phyloP scores from a whole-genome alignment of 805 yeast species.

The Zygoascus ofunaensis region DNA sequence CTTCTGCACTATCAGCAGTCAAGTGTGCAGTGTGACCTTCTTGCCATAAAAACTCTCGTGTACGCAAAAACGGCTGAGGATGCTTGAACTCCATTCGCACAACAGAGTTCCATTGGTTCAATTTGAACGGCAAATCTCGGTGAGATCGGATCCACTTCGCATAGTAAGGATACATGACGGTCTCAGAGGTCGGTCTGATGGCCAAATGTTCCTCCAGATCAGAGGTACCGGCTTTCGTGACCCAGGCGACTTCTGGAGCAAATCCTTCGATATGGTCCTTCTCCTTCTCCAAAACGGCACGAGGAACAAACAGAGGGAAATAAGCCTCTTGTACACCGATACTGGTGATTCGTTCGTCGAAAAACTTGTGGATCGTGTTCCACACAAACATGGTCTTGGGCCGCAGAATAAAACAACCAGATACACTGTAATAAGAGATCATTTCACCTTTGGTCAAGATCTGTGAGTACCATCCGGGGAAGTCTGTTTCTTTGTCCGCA shows the following conservation, averaged over 20 bases:
- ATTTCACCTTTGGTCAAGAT: constrained; percentile 93
- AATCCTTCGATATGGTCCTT: constrained; percentile 98
- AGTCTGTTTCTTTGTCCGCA: constrained; percentile 82
- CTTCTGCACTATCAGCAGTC: constrained; percentile 67
- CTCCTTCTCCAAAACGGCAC: constrained; percentile 88
- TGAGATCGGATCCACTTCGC: constrained; percentile 98
- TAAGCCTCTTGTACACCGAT: constrained; percentile 91
- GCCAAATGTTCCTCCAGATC: constrained; percentile 98
- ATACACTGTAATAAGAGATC: constrained; percentile 97
- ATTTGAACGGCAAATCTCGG: constrained; percentile 91
- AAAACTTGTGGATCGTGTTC: constrained; percentile 89
- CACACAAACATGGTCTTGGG: constrained; percentile 92
- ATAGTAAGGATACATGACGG: constrained; percentile 99
- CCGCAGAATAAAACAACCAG: constrained; percentile 96
- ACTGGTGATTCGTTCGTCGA: constrained; percentile 68
- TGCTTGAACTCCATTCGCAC: constrained; percentile 99
- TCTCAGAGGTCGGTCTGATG: constrained; percentile 97
- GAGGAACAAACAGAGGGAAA: constrained; percentile 97
- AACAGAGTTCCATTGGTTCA: constrained; percentile 99
- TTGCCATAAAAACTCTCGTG: constrained; percentile 99
- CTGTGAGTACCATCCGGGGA: constrained; percentile 97
- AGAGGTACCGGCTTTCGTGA: constrained; percentile 87
- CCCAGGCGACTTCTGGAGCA: constrained; percentile 99
- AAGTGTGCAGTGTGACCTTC: constrained; percentile 99
- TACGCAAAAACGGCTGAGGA: constrained; percentile 98